A percentile compares a stretch with the other conserved stretches of the same genome.
phyloP scores from a whole-genome alignment of 2,329 filamentous ascomycete genomes.

The Cyphellophora attinorum region DNA sequence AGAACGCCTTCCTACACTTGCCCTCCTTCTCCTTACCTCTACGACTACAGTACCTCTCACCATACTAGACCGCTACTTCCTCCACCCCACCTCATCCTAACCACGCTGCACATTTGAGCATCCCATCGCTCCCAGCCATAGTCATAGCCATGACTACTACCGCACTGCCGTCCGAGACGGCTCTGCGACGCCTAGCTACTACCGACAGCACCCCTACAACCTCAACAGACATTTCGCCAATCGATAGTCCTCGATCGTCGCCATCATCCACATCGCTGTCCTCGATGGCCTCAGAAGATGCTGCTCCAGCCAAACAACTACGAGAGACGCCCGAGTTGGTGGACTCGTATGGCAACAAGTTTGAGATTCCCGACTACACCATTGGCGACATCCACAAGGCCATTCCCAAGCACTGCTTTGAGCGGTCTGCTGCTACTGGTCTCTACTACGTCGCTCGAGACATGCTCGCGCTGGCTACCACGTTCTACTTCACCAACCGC shows the following conservation, averaged over 20 bases:
- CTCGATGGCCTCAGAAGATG: slow-evolving; percentile 65
- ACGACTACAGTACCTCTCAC: neutral
- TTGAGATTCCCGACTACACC: slow-evolving; percentile 87
- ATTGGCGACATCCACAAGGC: slow-evolving; percentile 96
- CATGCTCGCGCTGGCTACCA: slow-evolving; percentile 58
- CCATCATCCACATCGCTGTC: slow-evolving; percentile 85
- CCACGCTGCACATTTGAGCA: neutral
- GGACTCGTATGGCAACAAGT: slow-evolving; percentile 91
- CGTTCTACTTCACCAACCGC: slow-evolving; percentile 82
- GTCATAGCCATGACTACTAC: slow-evolving; percentile 44
- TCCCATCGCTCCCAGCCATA: too few species aligned
- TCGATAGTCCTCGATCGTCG: slow-evolving; percentile 53
- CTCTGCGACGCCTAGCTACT: slow-evolving; percentile 38
- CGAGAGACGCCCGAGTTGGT: slow-evolving; percentile 44
- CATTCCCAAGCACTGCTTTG: slow-evolving; percentile 94
- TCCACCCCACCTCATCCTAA: slow-evolving; percentile 1
- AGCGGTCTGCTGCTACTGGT: slow-evolving; percentile 68
- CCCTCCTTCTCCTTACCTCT: neutral
- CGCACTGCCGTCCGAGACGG: slow-evolving; percentile 31
- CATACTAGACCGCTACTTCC: too few species aligned
- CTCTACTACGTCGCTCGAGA: slow-evolving; percentile 81
- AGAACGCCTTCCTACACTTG: neutral
- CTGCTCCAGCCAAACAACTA: slow-evolving; percentile 33
- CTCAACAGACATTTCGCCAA: slow-evolving; percentile 46
- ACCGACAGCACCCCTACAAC: slow-evolving; percentile 46